A percentile compares a stretch with the other conserved stretches of the same genome.
Conservation (phyloP, 495 filamentous ascomycete genomes). For the Neurospora sp. region DNA sequence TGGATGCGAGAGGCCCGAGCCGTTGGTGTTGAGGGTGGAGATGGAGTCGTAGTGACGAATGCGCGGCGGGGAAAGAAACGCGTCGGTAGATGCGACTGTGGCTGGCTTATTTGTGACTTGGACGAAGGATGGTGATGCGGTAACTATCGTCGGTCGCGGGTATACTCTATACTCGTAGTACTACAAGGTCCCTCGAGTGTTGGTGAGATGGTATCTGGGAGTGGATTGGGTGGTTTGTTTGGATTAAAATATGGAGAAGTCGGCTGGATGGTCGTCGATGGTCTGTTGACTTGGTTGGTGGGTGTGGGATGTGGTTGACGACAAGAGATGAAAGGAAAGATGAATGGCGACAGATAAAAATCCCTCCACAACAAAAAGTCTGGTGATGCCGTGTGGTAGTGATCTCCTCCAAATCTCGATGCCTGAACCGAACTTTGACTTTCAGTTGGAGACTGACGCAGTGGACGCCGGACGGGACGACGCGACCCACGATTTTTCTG, state of each 20-base stretch:
- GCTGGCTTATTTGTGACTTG: not conserved
- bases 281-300: not conserved
- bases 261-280: not conserved
- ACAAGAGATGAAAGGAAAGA: not conserved
- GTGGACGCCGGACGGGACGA: constrained; percentile 1
- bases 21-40: not conserved
- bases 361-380: not conserved
- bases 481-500: constrained; percentile 23
- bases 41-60: not conserved
- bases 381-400: not conserved
- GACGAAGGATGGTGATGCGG: not conserved
- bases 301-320: not conserved
- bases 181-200: not conserved
- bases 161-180: not conserved
- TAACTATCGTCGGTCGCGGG: not conserved
- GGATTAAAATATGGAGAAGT: not conserved
- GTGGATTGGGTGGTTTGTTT: not conserved
- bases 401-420: not conserved
- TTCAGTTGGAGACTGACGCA: not conserved
- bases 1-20: not conserved
- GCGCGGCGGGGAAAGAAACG: not conserved
- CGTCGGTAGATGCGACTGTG: not conserved
- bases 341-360: not conserved
- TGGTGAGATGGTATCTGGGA: not conserved
- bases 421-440: not conserved